A percentile compares a stretch with the other conserved stretches of the same genome.
phyloP scores from a whole-genome alignment of 1,284 basidiomycete species.

The Austroboletus rostrupii region DNA sequence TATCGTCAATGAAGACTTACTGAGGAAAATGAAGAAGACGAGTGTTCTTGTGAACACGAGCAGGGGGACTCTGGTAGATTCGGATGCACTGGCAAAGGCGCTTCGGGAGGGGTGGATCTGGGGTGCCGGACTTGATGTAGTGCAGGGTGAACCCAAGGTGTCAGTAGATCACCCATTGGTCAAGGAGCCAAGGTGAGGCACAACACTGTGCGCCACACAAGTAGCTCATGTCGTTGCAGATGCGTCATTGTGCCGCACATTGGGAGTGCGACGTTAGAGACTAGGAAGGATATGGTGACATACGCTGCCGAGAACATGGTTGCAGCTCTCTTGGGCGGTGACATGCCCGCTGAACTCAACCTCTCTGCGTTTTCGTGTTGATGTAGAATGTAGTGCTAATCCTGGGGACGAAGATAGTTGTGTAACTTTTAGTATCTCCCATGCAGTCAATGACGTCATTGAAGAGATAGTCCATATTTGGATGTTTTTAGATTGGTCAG shows the following conservation, averaged over 20 bases:
- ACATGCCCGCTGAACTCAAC: slow-evolving; percentile 54
- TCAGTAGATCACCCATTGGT: slow-evolving; percentile 74
- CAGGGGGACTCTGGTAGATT: slow-evolving; percentile 83
- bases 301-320: slow-evolving; percentile 67
- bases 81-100: slow-evolving; percentile 80
- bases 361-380: slow-evolving; percentile 41
- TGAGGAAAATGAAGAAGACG: slow-evolving; percentile 81
- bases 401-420: background rate
- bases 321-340: slow-evolving; percentile 45
- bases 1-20: slow-evolving; percentile 67
- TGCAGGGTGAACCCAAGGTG: slow-evolving; percentile 88
- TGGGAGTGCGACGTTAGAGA: slow-evolving; percentile 85
- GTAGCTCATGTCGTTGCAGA: slow-evolving; percentile 34
- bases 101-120: slow-evolving; percentile 77
- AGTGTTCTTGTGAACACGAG: slow-evolving; percentile 79
- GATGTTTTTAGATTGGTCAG: background rate
- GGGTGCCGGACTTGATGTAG: slow-evolving; percentile 91
- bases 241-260: slow-evolving; percentile 86
- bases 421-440: too few relatives aligned
- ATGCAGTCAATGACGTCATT: background rate
- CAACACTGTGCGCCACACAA: slow-evolving; percentile 1
- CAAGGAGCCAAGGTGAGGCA: slow-evolving; percentile 63
- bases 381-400: slow-evolving; percentile 22
- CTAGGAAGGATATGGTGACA: slow-evolving; percentile 78
- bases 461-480: background rate